Evolutionary conservation across 371 early-diverging fungal genomes (phyloP).

Genomic region (Entomophthora muscae): DNA sequence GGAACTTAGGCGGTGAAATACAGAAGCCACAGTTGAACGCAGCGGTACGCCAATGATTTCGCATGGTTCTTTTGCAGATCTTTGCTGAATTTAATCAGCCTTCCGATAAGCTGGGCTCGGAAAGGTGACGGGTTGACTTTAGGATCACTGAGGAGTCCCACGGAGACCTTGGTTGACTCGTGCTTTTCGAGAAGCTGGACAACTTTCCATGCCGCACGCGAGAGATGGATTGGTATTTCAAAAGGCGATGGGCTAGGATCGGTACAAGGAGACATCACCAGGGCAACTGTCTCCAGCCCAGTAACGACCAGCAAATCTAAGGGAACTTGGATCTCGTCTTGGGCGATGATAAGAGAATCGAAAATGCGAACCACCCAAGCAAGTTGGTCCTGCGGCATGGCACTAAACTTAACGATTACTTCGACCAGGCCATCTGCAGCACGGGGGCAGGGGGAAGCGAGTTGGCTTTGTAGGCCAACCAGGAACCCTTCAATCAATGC

Average conservation of each 20-base stretch:
- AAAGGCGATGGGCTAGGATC: background rate
- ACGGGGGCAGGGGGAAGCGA: background rate
- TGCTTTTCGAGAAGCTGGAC: background rate
- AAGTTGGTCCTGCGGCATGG: background rate
- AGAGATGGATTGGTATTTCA: background rate
- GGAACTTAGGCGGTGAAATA: too few species aligned
- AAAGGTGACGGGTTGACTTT: background rate
- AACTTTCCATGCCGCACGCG: background rate
- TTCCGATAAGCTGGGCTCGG: background rate
- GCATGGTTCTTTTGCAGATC: background rate
- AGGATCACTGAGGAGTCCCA: too few species aligned
- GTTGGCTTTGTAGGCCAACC: background rate
- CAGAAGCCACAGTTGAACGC: background rate
- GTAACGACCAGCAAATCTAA: background rate
- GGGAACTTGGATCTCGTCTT: background rate
- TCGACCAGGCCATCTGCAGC: background rate
- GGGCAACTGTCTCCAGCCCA: background rate
- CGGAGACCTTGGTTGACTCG: background rate
- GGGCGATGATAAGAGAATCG: background rate
- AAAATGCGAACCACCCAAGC: background rate
- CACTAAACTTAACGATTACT: background rate
- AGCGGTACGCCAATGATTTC: background rate
- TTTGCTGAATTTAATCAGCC: background rate
- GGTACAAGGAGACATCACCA: background rate
- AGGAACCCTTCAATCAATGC: background rate